Base-by-base conservation (phyloP, 306 rosid genomes). In the Luffa aegyptiaca region DNA sequence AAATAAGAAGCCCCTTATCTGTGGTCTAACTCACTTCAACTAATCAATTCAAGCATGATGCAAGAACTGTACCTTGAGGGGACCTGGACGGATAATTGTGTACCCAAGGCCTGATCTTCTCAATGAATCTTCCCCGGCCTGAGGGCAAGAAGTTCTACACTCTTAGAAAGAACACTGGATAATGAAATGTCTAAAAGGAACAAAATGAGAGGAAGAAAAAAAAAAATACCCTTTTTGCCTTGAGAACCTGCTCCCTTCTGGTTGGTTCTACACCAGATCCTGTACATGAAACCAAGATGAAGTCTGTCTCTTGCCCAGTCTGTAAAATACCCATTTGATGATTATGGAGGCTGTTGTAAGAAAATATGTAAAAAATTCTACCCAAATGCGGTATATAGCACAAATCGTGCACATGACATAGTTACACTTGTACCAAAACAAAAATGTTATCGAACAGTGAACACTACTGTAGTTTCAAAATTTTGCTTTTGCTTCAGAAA, bases 221-320 rank as follows among this genome's bases (percentile, higher is more conserved):
- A 42, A 51, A 78, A 79, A 62, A 88, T 74, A 95, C 98, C 97
- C 94, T 87, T 85, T 95, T 95, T 79, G 97, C 97, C 86, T 88
- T 95, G 81, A 91, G 93, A 88, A 95, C 97, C 84, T 95, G 97
- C 90, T 95, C 98, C 83, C 96, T 88, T 85, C 97, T 89, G 69
- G 89, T 88, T 66, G 93, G 95, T 84, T 90, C 97, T 83, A 95
- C 81, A 68, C 98, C 98, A 81, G 87, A 86, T 83, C 98, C 98
- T 73, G 97, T 88, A 84, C 98, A 95, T 70, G 98, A 95, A 82
- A 95, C 97, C 83, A 95, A 84, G 85, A 95, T 85, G 86, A 95
- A 90, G 87, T 95, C 97, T 39, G 97, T 92, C 86, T 95, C 98
- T 85, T 90, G 97, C 80, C 98, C 98, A 42, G 97, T 89, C 98